Conservation (phyloP, 805 yeast genomes). For the Saturnispora hagleri region DNA sequence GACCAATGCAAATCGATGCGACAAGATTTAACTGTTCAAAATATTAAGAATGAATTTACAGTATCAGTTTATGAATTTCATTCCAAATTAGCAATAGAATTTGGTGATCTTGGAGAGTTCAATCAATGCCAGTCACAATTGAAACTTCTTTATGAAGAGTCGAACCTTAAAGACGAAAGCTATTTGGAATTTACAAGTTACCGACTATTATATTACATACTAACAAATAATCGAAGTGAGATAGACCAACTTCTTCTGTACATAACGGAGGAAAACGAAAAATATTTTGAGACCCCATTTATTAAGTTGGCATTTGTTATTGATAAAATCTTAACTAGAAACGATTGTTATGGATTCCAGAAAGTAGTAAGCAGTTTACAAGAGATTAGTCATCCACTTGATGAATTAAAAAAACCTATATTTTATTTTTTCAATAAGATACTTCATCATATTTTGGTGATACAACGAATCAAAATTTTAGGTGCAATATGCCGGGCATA, state of each 20-base stretch:
- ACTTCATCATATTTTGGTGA: conserved; percentile 33
- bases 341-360: conserved; percentile 37
- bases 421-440: conserved; percentile 18
- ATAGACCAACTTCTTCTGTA: conserved; percentile 34
- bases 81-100: conserved; percentile 76
- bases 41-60: conserved; percentile 68
- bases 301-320: conserved; percentile 29
- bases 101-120: conserved; percentile 83
- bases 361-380: not conserved
- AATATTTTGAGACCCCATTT: conserved; percentile 16
- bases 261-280: conserved; percentile 12
- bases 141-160: conserved; percentile 45
- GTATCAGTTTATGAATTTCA: conserved; percentile 76
- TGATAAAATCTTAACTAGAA: conserved; percentile 26
- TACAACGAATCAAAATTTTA: conserved; percentile 51
- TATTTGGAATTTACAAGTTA: conserved; percentile 63
- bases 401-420: conserved; percentile 5
- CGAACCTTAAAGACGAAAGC: conserved; percentile 23
- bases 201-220: conserved; percentile 61
- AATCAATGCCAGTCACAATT: conserved; percentile 90
- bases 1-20: conserved; percentile 89
- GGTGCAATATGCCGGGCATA: conserved; percentile 49
- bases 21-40: conserved; percentile 90
- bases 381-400: not conserved
- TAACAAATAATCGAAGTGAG: conserved; percentile 59